Evolutionary conservation across 805 yeast genomes (phyloP).

Genomic region (Schizosaccharomyces lindneri): DNA sequence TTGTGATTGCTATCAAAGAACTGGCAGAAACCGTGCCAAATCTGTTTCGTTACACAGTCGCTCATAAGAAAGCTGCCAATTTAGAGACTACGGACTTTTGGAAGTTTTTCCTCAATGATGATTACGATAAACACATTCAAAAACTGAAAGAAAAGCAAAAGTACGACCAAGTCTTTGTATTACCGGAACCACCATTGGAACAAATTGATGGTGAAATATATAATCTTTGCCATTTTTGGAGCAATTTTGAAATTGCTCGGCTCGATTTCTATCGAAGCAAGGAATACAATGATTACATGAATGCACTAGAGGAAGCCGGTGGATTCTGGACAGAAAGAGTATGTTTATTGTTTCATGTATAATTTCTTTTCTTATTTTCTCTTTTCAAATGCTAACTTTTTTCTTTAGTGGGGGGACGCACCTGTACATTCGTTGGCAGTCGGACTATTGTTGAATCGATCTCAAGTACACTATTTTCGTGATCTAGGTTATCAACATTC

Average conservation of each 20-base stretch:
- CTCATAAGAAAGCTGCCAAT: conserved; percentile 27
- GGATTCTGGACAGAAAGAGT: conserved; percentile 67
- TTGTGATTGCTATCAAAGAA: conserved; percentile 57
- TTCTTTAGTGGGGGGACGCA: conserved; percentile 68
- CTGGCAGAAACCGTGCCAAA: conserved; percentile 60
- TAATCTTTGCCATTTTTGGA: conserved; percentile 75
- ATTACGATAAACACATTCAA: background rate
- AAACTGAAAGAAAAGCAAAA: background rate
- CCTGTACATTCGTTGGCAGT: conserved; percentile 78
- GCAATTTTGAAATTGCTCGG: conserved; percentile 70
- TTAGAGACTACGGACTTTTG: conserved; percentile 31
- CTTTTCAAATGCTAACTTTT: background rate
- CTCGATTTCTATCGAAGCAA: conserved; percentile 47
- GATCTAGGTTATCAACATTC: conserved; percentile 81
- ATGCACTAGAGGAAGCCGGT: conserved; percentile 40
- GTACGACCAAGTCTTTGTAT: background rate
- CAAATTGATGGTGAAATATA: conserved; percentile 28
- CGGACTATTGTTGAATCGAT: conserved; percentile 41
- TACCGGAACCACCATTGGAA: background rate
- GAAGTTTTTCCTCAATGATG: conserved; percentile 29
- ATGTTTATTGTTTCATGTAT: background rate
- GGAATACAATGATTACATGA: conserved; percentile 40
- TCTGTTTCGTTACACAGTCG: conserved; percentile 44
- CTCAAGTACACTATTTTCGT: conserved; percentile 68
- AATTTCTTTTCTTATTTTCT: background rate